phyloP scores from a whole-genome alignment of 129 eudicot genomes.

The Sambucus nigra region DNA sequence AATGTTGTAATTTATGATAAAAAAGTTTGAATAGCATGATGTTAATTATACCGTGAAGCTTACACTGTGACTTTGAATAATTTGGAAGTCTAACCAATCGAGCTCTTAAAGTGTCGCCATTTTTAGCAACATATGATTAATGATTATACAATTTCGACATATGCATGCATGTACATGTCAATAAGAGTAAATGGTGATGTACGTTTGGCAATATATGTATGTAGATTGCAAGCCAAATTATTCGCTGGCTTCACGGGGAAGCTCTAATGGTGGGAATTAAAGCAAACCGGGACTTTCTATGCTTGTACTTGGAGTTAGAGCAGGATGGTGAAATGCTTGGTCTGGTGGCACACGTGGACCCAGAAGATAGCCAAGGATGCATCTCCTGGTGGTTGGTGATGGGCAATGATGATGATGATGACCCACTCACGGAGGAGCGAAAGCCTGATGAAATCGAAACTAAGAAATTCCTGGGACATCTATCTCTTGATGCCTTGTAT shows the following conservation, averaged over 20 bases:
- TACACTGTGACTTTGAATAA: no score
- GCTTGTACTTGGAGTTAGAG: constrained; percentile 69
- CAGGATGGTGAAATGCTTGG: constrained; percentile 58
- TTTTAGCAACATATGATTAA: no score
- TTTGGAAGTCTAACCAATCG: no score
- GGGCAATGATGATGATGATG: no score
- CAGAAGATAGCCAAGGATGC: constrained; percentile 56
- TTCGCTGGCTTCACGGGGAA: constrained; percentile 91
- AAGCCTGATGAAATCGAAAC: constrained; percentile 46
- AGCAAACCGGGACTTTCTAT: constrained; percentile 58
- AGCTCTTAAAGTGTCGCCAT: no score
- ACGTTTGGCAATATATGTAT: no score
- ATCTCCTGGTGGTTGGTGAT: constrained; percentile 71
- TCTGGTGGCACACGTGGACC: constrained; percentile 82
- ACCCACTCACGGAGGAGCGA: constrained; percentile 40
- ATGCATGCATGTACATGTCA: no score
- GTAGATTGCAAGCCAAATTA: constrained; percentile 78
- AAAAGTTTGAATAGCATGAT: no score
- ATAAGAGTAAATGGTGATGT: no score
- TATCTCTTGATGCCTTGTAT: constrained; percentile 64
- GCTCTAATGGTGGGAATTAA: constrained; percentile 75
- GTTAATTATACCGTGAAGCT: no score
- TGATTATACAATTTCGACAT: no score
- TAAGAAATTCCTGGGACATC: constrained; percentile 60
- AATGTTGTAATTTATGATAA: no score